Base-by-base conservation (phyloP, 768 basidiomycete species). In the Rhodotorula taiwanensis region DNA sequence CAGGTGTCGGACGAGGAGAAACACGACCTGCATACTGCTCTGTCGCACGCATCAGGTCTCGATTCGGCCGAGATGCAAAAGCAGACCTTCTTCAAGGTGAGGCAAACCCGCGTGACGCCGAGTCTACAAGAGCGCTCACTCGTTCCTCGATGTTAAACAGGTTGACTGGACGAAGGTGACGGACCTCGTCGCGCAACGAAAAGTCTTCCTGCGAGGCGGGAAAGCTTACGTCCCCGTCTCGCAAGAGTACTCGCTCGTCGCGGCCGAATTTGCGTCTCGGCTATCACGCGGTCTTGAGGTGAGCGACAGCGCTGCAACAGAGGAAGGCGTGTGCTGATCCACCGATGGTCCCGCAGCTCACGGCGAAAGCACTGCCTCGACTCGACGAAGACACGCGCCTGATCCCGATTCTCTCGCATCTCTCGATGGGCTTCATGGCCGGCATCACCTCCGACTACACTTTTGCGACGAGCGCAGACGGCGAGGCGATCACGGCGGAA, bases 101-200 rank as follows among this genome's bases (percentile, higher is more conserved):
- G 73, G 49, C 6, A n/a, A n/a, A n/a, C n/a, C n/a, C n/a, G n/a
- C n/a, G n/a, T n/a, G n/a, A n/a, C n/a, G n/a, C n/a, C n/a, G n/a
- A n/a, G n/a, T n/a, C n/a, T n/a, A n/a, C n/a, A n/a, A n/a, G n/a
- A n/a, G n/a, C n/a, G 25, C 47, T 0, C 27, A 5, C 30, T 5
- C 18, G 23, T 50, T 33, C 27, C 42, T 13, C 25, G 39, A 5
- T 4, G 28, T 3, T 20, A 16, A 27, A 10, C 51, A 95, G 92
- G 92, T 97, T n/a, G 85, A 82, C 75, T 99, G 95, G 95, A 92
- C 87, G 18, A 84, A 86, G 65, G 93, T 98, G 5, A 89, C 90
- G 9, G 91, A 95, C 75, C 82, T 99, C 2, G 87, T 99, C 13
- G 86, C 86, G 64, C 83, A 81, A 72, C 80, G 94, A 25, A 81